Conservation (phyloP, 1,284 basidiomycete species). For the Tilletia walkeri region DNA sequence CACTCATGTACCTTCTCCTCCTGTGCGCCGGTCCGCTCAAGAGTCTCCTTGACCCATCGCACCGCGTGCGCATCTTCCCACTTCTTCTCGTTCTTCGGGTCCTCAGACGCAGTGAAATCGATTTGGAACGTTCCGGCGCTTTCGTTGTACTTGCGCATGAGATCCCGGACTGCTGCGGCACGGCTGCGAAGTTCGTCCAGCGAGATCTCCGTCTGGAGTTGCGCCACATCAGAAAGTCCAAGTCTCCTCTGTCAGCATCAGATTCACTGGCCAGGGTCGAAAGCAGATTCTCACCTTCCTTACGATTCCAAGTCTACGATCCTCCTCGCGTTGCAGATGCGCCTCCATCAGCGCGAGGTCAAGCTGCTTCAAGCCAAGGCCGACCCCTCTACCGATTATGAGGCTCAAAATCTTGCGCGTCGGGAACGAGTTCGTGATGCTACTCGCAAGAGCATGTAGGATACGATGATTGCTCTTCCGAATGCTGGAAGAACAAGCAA, state of each 20-base stretch:
- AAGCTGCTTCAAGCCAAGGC: slow-evolving; percentile 26
- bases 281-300: slow-evolving; percentile 4
- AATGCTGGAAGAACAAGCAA: background rate
- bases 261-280: background rate
- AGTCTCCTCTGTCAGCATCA: no score
- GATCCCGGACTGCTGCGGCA: slow-evolving; percentile 26
- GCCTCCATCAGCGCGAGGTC: slow-evolving; percentile 27
- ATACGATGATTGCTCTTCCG: slow-evolving; percentile 26
- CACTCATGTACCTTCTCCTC: background rate
- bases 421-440: slow-evolving; percentile 22
- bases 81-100: slow-evolving; percentile 18
- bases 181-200: slow-evolving; percentile 22
- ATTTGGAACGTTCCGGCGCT: slow-evolving; percentile 27
- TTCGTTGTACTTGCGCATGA: slow-evolving; percentile 28
- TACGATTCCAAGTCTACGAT: background rate
- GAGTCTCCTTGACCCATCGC: slow-evolving; percentile 26
- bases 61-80: slow-evolving; percentile 29
- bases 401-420: slow-evolving; percentile 22
- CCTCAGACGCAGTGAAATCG: slow-evolving; percentile 22
- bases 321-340: slow-evolving; percentile 20
- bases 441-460: slow-evolving; percentile 21
- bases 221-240: background rate
- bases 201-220: slow-evolving; percentile 15
- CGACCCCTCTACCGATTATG: slow-evolving; percentile 24
- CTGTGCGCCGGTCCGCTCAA: background rate